Evolutionary conservation across 495 filamentous ascomycete species (phyloP).

Genomic region (Platismatia glauca): DNA sequence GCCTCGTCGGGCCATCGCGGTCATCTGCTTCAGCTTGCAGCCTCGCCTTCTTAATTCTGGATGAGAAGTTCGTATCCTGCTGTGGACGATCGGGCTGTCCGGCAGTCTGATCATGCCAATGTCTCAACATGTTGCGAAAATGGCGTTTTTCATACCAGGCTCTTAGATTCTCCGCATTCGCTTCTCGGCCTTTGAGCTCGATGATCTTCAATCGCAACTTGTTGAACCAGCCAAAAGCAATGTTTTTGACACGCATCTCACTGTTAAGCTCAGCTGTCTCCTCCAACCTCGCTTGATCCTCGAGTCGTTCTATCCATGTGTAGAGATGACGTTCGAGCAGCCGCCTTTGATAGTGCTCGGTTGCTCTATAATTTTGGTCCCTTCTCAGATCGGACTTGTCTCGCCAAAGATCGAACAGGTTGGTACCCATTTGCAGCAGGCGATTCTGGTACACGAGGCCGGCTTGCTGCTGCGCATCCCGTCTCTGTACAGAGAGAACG

Average conservation of each 20-base stretch:
- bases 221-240: slow-evolving; percentile 37
- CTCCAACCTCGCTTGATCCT: slow-evolving; percentile 36
- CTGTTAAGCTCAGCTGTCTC: slow-evolving; percentile 42
- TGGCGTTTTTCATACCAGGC: slow-evolving; percentile 48
- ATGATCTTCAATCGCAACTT: slow-evolving; percentile 46
- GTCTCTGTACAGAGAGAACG: slow-evolving; percentile 30
- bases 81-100: slow-evolving; percentile 28
- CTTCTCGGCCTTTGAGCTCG: slow-evolving; percentile 36
- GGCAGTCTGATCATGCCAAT: slow-evolving; percentile 46
- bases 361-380: slow-evolving; percentile 36
- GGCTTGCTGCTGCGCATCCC: slow-evolving; percentile 17
- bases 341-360: slow-evolving; percentile 34
- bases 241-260: slow-evolving; percentile 38
- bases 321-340: slow-evolving; percentile 40
- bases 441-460: slow-evolving; percentile 8
- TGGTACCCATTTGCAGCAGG: slow-evolving; percentile 41
- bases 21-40: slow-evolving; percentile 13
- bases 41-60: slow-evolving; percentile 5
- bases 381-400: slow-evolving; percentile 31
- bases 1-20: slow-evolving; percentile 12
- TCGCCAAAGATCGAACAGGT: slow-evolving; percentile 40
- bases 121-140: slow-evolving; percentile 47
- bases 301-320: slow-evolving; percentile 37
- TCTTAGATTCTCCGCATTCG: slow-evolving; percentile 46
- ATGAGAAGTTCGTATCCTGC: slow-evolving; percentile 7